Evolutionary conservation across 345 rosid species (phyloP).

Genomic region (Hypericum androsaemum): DNA sequence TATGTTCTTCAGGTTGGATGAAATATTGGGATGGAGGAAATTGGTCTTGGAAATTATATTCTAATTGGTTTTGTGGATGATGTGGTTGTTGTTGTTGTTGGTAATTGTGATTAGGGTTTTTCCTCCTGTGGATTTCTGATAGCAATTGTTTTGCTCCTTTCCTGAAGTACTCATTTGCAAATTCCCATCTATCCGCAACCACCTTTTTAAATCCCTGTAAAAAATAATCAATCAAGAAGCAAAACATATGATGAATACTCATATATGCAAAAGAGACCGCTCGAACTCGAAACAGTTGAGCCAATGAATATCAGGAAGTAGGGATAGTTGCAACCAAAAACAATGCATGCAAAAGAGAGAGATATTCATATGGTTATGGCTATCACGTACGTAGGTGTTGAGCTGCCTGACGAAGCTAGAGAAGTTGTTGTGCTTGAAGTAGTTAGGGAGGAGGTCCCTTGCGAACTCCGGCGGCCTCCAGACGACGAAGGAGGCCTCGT

Average conservation of each 20-base stretch:
- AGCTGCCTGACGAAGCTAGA: too few species aligned
- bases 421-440: not conserved
- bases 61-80: not conserved
- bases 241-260: too few species aligned
- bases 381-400: too few species aligned
- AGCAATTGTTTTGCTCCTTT: slow-evolving; percentile 49
- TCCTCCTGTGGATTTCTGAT: slow-evolving; percentile 49
- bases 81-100: slow-evolving; percentile 11
- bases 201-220: slow-evolving; percentile 55
- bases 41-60: too few species aligned
- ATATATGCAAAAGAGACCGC: too few species aligned
- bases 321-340: too few species aligned
- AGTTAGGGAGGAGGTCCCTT: slow-evolving; percentile 8
- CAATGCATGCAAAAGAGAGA: too few species aligned
- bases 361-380: too few species aligned
- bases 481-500: slow-evolving; percentile 8
- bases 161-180: slow-evolving; percentile 47
- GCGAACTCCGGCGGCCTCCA: slow-evolving; percentile 11
- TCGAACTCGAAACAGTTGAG: too few species aligned
- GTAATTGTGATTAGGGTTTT: slow-evolving; percentile 26
- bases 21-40: slow-evolving; percentile 10
- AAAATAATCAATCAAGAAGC: not conserved
- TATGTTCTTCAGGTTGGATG: slow-evolving; percentile 12
- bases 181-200: slow-evolving; percentile 61
- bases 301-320: too few species aligned